These are phyloP conservation scores for Malassezia vespertilionis DNA, from an alignment of 1,284 basidiomycete species.

Conservation along the genomic window DNA sequence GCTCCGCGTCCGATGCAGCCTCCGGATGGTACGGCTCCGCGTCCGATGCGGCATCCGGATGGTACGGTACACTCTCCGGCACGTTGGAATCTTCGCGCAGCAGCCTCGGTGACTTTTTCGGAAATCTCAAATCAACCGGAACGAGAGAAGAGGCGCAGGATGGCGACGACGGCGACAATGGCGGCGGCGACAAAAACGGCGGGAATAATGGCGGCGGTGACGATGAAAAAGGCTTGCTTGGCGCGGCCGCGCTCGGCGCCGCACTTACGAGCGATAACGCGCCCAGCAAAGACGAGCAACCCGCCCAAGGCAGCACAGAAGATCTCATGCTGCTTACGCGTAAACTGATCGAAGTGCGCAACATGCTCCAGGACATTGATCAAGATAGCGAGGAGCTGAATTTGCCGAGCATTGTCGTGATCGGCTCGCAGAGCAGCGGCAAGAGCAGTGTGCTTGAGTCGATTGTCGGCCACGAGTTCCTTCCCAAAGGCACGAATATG, in stretches of 20 bases:
- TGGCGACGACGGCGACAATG: slow-evolving; percentile 2
- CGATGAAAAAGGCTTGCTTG: slow-evolving; percentile 3
- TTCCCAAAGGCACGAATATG: slow-evolving; percentile 99
- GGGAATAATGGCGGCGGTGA: neutral
- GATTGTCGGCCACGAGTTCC: slow-evolving; percentile 93
- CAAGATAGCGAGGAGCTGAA: slow-evolving; percentile 71
- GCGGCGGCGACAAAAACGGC: slow-evolving; percentile 15
- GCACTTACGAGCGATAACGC: slow-evolving; percentile 9
- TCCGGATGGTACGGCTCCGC: slow-evolving; percentile 21
- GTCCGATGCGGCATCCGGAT: slow-evolving; percentile 17
- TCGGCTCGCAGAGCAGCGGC: slow-evolving; percentile 93
- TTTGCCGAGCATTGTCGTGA: slow-evolving; percentile 90
- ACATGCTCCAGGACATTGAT: slow-evolving; percentile 84
- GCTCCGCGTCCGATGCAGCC: slow-evolving; percentile 12
- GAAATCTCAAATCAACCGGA: slow-evolving; percentile 2
- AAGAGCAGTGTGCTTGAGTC: slow-evolving; percentile 96
- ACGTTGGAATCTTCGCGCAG: neutral
- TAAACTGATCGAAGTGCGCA: slow-evolving; percentile 91
- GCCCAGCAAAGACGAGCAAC: slow-evolving; percentile 5
- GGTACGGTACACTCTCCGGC: slow-evolving; percentile 16
- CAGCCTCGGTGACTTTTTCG: slow-evolving; percentile 17
- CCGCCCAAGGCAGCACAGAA: slow-evolving; percentile 20
- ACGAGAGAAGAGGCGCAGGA: neutral
- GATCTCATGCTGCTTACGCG: slow-evolving; percentile 77
- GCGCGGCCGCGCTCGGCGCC: slow-evolving; percentile 21